A percentile compares a stretch with the other conserved stretches of the same genome.
These are phyloP conservation scores for Triglochin maritima DNA, from an alignment of 106 monocot genomes.

Conservation along the genomic window DNA sequence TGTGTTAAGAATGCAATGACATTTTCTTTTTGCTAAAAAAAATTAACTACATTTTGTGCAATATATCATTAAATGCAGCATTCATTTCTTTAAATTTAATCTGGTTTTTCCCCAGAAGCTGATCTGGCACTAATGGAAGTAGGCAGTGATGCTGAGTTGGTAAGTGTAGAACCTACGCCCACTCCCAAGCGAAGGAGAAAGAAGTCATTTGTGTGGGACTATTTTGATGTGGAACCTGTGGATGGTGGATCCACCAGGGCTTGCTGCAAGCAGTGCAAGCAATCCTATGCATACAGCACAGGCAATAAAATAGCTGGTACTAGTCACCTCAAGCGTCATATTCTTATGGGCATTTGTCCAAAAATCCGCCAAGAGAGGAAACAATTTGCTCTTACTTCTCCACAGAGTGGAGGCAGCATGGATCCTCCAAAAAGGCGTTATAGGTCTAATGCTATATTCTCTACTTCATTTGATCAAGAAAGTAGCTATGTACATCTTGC, in stretches of 20 bases:
- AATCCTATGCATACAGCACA: conserved; percentile 82
- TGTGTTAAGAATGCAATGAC: too few species aligned
- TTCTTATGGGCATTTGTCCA: conserved; percentile 68
- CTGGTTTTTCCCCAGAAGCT: neutral
- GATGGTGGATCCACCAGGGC: conserved; percentile 54
- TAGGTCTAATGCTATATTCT: conserved; percentile 28
- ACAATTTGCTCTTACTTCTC: conserved; percentile 38
- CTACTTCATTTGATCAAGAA: conserved; percentile 57
- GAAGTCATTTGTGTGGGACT: conserved; percentile 90
- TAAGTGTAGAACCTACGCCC: conserved; percentile 31
- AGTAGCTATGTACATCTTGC: conserved; percentile 17
- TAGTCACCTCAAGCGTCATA: conserved; percentile 91
- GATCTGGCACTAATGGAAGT: conserved; percentile 22
- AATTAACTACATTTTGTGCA: too few species aligned
- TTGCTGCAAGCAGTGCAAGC: conserved; percentile 88
- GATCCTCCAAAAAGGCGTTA: conserved; percentile 68
- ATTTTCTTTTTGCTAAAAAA: too few species aligned
- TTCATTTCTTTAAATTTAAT: too few species aligned
- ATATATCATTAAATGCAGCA: too few species aligned
- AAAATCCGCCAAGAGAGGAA: conserved; percentile 56
- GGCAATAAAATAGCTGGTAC: conserved; percentile 87
- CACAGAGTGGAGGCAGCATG: conserved; percentile 24
- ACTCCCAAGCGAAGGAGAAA: conserved; percentile 48
- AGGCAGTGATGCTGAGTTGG: conserved; percentile 34
- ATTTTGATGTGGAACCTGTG: conserved; percentile 73